phyloP scores from a whole-genome alignment of 306 rosid genomes.

The Cicer chorassanicum region DNA sequence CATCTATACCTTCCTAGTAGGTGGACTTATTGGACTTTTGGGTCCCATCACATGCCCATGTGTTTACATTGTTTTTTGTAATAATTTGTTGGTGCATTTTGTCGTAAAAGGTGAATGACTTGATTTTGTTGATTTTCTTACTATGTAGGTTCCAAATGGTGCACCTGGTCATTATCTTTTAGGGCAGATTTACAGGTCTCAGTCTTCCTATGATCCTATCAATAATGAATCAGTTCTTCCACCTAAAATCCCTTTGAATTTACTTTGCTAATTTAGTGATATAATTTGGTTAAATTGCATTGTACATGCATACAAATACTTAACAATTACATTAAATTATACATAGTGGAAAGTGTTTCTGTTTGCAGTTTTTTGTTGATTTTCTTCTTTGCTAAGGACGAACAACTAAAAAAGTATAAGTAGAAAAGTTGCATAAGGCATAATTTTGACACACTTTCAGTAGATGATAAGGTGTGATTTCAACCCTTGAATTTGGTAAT shows the following conservation, averaged over 20 bases:
- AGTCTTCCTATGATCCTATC: conserved; percentile 8
- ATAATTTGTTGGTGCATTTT: conserved; percentile 31
- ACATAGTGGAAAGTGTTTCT: conserved; percentile 5
- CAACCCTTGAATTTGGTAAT: conserved; percentile 24
- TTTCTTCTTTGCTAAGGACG: conserved; percentile 4
- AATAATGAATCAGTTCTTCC: too few species aligned
- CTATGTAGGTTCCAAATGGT: conserved; percentile 88
- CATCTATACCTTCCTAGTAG: conserved; percentile 6
- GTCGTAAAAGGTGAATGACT: conserved; percentile 44
- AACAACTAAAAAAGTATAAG: background rate
- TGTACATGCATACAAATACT: background rate
- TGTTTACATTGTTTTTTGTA: conserved; percentile 27
- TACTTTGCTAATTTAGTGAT: conserved; percentile 8
- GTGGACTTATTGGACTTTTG: background rate
- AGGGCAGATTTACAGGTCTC: conserved; percentile 92
- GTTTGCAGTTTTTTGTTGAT: conserved; percentile 22
- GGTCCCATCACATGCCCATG: conserved; percentile 7
- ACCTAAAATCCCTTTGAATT: conserved; percentile 3
- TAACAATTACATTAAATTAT: conserved; percentile 1
- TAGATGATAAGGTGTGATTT: conserved; percentile 30
- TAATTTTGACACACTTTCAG: conserved; percentile 1
- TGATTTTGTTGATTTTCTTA: conserved; percentile 36
- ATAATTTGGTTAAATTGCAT: conserved; percentile 28
- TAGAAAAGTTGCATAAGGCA: conserved; percentile 7
- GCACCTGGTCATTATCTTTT: conserved; percentile 97